Base-by-base conservation (phyloP, 495 filamentous ascomycete genomes). In the Staphylotrichum longicolle region DNA sequence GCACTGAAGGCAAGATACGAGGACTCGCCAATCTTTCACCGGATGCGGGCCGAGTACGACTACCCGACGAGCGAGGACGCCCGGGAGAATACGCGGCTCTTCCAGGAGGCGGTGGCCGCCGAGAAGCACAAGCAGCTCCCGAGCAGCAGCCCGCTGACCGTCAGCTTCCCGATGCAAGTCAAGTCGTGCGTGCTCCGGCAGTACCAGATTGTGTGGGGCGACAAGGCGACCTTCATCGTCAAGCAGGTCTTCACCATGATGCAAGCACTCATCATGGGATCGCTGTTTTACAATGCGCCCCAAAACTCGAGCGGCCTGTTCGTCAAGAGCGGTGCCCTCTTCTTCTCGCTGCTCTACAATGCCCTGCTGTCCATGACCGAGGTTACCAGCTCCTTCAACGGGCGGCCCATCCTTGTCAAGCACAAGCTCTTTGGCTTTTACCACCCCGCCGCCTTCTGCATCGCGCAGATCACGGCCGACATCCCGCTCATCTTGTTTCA, bases 351-450 rank as follows among this genome's bases (percentile, higher is more conserved):
- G 7, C 76, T 96, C 2, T 91, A 92, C 79, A 94, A 93, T 70
- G 82, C 88, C 20, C 75, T 95, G 12, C 79, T 93, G 47, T 86
- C 91, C n/a, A 74, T 95, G 53, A 85, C 88, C 32, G 91, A 96
- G 61, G 78, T 93, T 45, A 89, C 85, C 2, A 72, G 84, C n/a
- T 83, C 86, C 1, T 94, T 92, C 68, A 66, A 74, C 14, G 83
- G 83, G 30, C 81, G 88, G 33, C 89, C 90, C 1, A 89, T 95
- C 45, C 72, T 96, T 44, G 74, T 89, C 65, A 94, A 94, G 70
- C 91, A 96, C 69, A 90, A 91, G 71, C 83, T 80, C 58, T 93
- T 90, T 67, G 86, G 85, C 4, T 91, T 93, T 70, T 91, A 91
- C 66, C 85, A 89, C 10, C 91, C 91, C 7, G 82, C 89, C 3